phyloP scores from a whole-genome alignment of 805 yeast genomes.

The Tetrapisispora taiwanensis region DNA sequence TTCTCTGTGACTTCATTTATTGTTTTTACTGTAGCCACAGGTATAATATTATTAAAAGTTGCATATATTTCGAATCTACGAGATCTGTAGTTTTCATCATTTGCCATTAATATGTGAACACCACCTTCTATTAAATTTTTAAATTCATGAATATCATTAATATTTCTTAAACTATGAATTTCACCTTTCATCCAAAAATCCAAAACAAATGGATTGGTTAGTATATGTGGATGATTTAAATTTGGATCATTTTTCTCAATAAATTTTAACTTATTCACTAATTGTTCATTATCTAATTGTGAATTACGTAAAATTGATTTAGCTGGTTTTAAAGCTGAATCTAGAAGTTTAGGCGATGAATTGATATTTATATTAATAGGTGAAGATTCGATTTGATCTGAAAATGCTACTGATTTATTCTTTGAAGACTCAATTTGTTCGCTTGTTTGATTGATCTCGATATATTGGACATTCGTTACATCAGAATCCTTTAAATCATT shows the following conservation, averaged over 20 bases:
- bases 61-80: slow-evolving; percentile 26
- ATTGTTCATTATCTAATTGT: neutral
- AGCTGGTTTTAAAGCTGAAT: slow-evolving; percentile 14
- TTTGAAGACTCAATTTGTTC: neutral
- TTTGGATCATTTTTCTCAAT: neutral
- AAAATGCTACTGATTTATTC: slow-evolving; percentile 23
- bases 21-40: slow-evolving; percentile 5
- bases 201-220: neutral
- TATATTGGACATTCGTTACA: neutral
- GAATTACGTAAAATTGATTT: slow-evolving; percentile 22
- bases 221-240: neutral
- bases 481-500: neutral
- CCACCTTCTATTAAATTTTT: slow-evolving; percentile 20
- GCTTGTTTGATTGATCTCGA: neutral
- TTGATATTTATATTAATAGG: slow-evolving; percentile 11
- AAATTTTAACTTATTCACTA: slow-evolving; percentile 3
- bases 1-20: slow-evolving; percentile 8
- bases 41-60: slow-evolving; percentile 24
- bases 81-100: slow-evolving; percentile 1
- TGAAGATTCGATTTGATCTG: slow-evolving; percentile 23
- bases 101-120: slow-evolving; percentile 9
- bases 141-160: slow-evolving; percentile 16
- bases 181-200: slow-evolving; percentile 25
- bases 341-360: slow-evolving; percentile 15
- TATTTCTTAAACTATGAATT: slow-evolving; percentile 17